phyloP scores from a whole-genome alignment of 2,329 filamentous ascomycete genomes.

The Rhexocercosporidium sp. region DNA sequence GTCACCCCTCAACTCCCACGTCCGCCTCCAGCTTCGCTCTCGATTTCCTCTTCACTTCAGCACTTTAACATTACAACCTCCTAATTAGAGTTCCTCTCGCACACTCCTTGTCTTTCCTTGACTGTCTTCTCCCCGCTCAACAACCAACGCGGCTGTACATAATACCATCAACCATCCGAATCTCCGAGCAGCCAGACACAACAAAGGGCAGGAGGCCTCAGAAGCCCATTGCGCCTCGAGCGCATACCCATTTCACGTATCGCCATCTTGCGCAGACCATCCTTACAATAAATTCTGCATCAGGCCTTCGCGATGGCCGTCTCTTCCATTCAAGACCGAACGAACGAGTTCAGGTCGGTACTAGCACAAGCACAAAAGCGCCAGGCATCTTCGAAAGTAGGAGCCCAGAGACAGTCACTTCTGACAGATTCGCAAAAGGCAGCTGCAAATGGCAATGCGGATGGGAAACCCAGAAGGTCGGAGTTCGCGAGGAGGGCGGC shows the following conservation, averaged over 20 bases:
- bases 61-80: slow-evolving; percentile 1
- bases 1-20: neutral
- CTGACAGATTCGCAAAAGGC: slow-evolving; percentile 76
- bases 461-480: slow-evolving; percentile 66
- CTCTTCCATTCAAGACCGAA: slow-evolving; percentile 92
- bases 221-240: neutral
- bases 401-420: slow-evolving; percentile 80
- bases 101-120: slow-evolving; percentile 31
- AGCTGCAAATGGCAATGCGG: slow-evolving; percentile 57
- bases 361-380: slow-evolving; percentile 83
- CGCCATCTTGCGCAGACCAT: neutral
- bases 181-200: slow-evolving; percentile 14
- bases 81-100: slow-evolving; percentile 32
- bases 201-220: slow-evolving; percentile 3
- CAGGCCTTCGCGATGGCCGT: slow-evolving; percentile 58
- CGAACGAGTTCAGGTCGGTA: slow-evolving; percentile 92
- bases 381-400: slow-evolving; percentile 76
- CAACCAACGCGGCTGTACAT: slow-evolving; percentile 15
- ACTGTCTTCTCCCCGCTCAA: neutral
- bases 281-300: neutral
- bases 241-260: neutral
- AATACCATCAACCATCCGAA: slow-evolving; percentile 16
- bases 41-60: slow-evolving; percentile 5
- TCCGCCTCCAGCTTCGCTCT: neutral
- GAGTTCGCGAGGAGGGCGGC: slow-evolving; percentile 93